Base-by-base conservation (phyloP, 176 grass and related monocot genomes). In the Pontederia paniculata region DNA sequence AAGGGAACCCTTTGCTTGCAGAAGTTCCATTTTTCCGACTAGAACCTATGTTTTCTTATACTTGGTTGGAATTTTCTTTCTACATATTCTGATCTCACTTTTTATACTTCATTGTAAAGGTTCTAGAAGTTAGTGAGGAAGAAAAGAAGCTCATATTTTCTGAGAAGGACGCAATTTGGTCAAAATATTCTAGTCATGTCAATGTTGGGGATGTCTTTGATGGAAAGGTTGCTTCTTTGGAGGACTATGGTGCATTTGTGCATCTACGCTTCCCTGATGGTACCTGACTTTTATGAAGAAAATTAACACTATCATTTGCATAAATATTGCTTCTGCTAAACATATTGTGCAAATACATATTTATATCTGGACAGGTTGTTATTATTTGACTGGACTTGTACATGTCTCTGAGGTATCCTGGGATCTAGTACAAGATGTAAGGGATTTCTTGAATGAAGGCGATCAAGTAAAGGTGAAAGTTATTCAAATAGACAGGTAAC, bases 391-490 rank as follows among this genome's bases (percentile, higher is more conserved):
- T 58, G 93, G 93, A 55, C 77, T 97, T 53, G 86, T 97, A 56
- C 93, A 97, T 71, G 69, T 97, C 44, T 90, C 93, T 50, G 86
- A 97, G 72, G 83, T 89, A 52, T 97, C 93, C 51, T 97, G 86
- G 93, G 93, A 97, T 78, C 76, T 88, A 48, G 72, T 97, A 56
- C 93, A 87, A 88, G 93, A 97, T 69, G 81, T 90, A 53, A 77
- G 73, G 54, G 86, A 90, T 79, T 79, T 97, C 70, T 54, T 82
- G 66, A 83, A 72, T 57, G 93, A 81, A 77, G 86, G 86, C 0
- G 80, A 97, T 58, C 52, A 49, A 9, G 65, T 97, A 58, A 84
- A 84, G 76, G 86, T 90, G 45, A 74, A 88, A 73, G 75, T 91
- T 18, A 58, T 97, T 68, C 63, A 77, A 10, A 46, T 91, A 58